Base-by-base conservation (phyloP, 139 green algal species). In the Diplosphaera chodatii region DNA sequence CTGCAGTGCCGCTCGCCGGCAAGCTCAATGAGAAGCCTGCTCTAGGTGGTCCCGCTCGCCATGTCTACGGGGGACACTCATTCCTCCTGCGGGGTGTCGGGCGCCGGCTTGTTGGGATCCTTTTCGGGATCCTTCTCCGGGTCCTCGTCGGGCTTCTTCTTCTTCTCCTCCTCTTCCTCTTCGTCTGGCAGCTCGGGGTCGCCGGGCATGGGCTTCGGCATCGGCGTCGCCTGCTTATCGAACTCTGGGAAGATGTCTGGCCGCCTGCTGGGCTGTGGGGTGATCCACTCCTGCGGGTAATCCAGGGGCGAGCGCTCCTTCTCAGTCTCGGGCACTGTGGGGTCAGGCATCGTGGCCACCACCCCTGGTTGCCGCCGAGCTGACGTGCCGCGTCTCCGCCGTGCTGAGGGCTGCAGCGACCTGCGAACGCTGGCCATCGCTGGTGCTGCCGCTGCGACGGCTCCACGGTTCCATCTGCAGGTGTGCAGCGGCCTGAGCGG, bases 241-340 rank as follows among this genome's bases (percentile, higher is more conserved):
- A 97, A 97, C 71, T 97, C 92, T 15, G 92, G 92, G 63, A 94
- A 92, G 64, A 94, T 94, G 78, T 97, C 92, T 40, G 92, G 92
- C 1, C 92, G 77, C 22, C 84, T 80, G 78, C 85, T 94, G 27
- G 92, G 92, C 83, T 94, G 83, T 0, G 92, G 91, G 2, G 90
- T 92, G 32, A 95, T 88, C 92, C 92, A 97, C 72, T 97, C 92
- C 91, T 96, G 90, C 22, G 91, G 91, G 25, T 87, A 89, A 69
- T 96, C 91, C 25, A 94, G 74, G 0, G 89, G 82, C 16, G 87
- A 94, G 18, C 88, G 71, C 55, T 93, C 90, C 77, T 95, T 94
- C 67, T 96, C 91, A 8, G 91, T 96, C 40, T 96, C 90, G 63
- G 75, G 75, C 29, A 25, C 25, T 10, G 48, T 59, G 4, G 89